phyloP scores from a whole-genome alignment of 345 rosid species.

The Geranium rotundifolium region DNA sequence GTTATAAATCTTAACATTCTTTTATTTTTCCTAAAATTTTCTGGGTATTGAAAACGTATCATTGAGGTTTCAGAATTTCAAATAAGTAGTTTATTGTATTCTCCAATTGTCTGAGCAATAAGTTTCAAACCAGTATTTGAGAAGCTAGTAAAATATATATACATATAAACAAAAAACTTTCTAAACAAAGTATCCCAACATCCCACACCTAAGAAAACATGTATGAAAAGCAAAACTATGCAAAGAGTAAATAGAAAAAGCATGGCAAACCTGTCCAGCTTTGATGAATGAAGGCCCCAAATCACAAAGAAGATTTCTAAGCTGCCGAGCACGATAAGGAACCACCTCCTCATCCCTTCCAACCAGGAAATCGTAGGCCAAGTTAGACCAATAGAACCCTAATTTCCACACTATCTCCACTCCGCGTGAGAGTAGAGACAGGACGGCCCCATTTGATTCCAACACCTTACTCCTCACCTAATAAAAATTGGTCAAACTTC shows the following conservation, averaged over 20 bases:
- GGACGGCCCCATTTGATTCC: conserved; percentile 60
- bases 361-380: conserved; percentile 68
- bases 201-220: too few species aligned
- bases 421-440: conserved; percentile 62
- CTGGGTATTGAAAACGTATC: too few species aligned
- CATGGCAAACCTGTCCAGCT: conserved; percentile 73
- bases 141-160: background rate
- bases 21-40: too few species aligned
- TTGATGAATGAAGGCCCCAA: conserved; percentile 95
- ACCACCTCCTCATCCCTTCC: conserved; percentile 93
- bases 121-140: too few species aligned
- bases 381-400: conserved; percentile 82
- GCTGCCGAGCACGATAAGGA: conserved; percentile 83
- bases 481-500: background rate
- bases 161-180: background rate
- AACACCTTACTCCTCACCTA: conserved; percentile 80
- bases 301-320: conserved; percentile 82
- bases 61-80: too few species aligned
- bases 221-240: too few species aligned
- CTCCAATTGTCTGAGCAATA: too few species aligned
- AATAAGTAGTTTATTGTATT: too few species aligned
- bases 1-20: too few species aligned
- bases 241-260: background rate
- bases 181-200: too few species aligned
- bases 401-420: conserved; percentile 87